These are phyloP conservation scores for Carnegiea gigantea DNA, from an alignment of 179 eudicot genomes.

Conservation along the genomic window DNA sequence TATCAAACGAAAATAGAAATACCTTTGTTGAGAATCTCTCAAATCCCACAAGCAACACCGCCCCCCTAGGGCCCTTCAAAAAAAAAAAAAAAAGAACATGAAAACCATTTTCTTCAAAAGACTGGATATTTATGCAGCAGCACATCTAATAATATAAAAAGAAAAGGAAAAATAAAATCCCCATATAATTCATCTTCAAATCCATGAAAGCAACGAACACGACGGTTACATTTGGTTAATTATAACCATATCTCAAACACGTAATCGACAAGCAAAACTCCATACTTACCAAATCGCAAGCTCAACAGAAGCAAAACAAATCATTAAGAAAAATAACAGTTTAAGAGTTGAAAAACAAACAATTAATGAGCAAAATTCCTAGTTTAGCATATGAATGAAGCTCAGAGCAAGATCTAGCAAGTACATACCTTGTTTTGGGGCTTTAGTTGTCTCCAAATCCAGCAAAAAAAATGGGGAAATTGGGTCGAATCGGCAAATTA, in stretches of 20 bases:
- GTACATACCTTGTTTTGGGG: background rate
- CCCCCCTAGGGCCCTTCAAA: background rate
- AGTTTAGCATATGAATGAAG: slow-evolving; percentile 1
- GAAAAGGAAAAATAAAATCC: background rate
- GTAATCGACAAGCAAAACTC: background rate
- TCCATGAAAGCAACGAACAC: background rate
- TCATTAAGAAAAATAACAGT: background rate
- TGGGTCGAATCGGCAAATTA: background rate
- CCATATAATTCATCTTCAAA: background rate
- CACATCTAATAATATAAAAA: too few species aligned
- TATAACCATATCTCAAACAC: background rate
- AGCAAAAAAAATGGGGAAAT: background rate
- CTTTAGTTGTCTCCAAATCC: background rate
- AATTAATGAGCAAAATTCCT: background rate
- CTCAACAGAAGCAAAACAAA: background rate
- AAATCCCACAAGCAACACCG: too few species aligned
- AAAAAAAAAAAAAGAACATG: too few species aligned
- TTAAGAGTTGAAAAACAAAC: background rate
- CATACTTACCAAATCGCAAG: background rate
- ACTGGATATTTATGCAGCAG: background rate
- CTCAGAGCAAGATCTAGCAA: slow-evolving; percentile 15
- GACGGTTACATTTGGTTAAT: background rate
- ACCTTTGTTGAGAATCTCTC: too few species aligned
- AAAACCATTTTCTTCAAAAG: background rate
- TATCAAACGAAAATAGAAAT: too few species aligned